phyloP scores from a whole-genome alignment of 1,139 yeast genomes.

The Taiozyma sp. region DNA sequence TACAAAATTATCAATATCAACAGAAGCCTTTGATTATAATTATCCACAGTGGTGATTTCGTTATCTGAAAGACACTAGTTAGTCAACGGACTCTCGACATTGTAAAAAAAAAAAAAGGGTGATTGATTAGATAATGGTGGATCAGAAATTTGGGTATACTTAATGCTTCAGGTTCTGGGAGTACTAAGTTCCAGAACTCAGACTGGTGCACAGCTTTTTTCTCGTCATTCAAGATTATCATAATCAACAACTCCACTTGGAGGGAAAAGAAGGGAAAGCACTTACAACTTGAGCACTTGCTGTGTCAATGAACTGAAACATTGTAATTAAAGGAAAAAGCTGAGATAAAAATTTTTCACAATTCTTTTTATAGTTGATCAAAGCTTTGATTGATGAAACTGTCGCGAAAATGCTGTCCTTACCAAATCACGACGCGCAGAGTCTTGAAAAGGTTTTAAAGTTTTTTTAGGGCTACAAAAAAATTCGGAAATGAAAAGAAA shows the following conservation, averaged over 20 bases:
- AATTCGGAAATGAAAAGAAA: no score
- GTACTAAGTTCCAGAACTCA: constrained; percentile 21
- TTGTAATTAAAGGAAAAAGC: no score
- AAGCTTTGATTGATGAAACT: no score
- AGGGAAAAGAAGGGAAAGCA: no score
- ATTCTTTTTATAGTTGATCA: no score
- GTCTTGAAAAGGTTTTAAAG: no score
- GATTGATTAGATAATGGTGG: neutral
- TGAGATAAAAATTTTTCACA: neutral
- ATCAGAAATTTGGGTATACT: constrained; percentile 29
- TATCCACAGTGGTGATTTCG: neutral
- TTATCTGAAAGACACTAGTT: neutral
- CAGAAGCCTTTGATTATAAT: neutral
- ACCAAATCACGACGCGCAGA: neutral
- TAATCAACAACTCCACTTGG: neutral
- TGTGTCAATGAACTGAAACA: neutral
- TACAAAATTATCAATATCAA: neutral
- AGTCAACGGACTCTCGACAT: neutral
- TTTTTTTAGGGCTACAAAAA: neutral
- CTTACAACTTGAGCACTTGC: neutral
- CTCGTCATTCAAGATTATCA: constrained; percentile 18
- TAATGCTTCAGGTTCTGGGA: constrained; percentile 25
- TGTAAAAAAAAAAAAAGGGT: neutral
- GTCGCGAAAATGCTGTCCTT: neutral
- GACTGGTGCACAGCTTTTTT: constrained; percentile 29